A percentile compares a stretch with the other conserved stretches of the same genome.
Evolutionary conservation across 2,329 filamentous ascomycete species (phyloP).

Genomic region (Calonectria pauciramosa): DNA sequence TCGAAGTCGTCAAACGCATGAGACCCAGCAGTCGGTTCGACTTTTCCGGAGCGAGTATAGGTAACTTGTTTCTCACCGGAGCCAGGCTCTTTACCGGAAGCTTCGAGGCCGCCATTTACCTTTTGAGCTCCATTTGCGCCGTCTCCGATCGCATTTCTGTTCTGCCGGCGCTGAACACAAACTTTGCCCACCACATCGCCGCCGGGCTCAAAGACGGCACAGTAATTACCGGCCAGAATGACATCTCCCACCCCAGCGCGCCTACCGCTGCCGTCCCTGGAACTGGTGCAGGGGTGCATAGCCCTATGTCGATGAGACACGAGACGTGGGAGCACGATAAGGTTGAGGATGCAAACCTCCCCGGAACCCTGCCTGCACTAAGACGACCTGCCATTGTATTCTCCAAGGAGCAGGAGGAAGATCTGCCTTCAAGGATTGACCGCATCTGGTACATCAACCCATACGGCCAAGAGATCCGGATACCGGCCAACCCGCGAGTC

Average conservation of each 20-base stretch:
- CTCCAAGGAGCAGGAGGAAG: slow-evolving; percentile 81
- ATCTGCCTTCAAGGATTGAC: slow-evolving; percentile 82
- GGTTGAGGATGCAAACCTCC: slow-evolving; percentile 85
- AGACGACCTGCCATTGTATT: slow-evolving; percentile 87
- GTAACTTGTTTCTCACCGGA: slow-evolving; percentile 86
- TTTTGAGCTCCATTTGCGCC: slow-evolving; percentile 88
- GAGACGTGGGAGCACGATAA: slow-evolving; percentile 70
- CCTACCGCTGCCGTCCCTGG: slow-evolving; percentile 63
- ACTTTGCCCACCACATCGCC: slow-evolving; percentile 95
- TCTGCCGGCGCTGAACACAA: slow-evolving; percentile 92
- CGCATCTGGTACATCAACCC: slow-evolving; percentile 98
- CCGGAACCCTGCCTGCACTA: slow-evolving; percentile 84
- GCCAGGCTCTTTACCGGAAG: slow-evolving; percentile 92
- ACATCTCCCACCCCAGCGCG: slow-evolving; percentile 86
- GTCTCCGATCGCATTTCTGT: slow-evolving; percentile 83
- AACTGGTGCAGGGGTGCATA: slow-evolving; percentile 45
- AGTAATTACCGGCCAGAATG: slow-evolving; percentile 90
- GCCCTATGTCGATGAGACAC: slow-evolving; percentile 54
- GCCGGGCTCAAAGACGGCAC: slow-evolving; percentile 83
- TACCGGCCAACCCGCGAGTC: slow-evolving; percentile 85
- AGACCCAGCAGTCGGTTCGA: slow-evolving; percentile 82
- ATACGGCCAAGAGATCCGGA: slow-evolving; percentile 95
- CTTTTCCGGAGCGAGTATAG: slow-evolving; percentile 81
- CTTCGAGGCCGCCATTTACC: slow-evolving; percentile 92
- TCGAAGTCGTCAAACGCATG: slow-evolving; percentile 83